Evolutionary conservation across 305 asterid species (phyloP).

Genomic region (Solanum hybrid): DNA sequence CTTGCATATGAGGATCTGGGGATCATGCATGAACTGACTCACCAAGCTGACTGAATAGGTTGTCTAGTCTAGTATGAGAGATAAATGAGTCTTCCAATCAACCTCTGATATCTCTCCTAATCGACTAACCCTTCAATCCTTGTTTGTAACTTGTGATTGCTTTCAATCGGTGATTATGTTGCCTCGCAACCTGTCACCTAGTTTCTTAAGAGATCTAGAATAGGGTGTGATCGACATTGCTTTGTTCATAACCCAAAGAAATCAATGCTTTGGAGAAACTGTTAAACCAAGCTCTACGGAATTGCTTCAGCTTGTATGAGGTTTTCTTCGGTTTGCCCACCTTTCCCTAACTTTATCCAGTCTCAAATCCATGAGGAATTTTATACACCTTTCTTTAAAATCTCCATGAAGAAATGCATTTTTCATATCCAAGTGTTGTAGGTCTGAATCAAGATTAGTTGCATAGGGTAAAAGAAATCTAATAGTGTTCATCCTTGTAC

Average conservation of each 20-base stretch:
- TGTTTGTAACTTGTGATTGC: not conserved
- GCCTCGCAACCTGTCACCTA: not conserved
- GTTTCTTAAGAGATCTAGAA: not conserved
- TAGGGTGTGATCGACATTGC: not conserved
- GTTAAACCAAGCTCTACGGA: too few relatives aligned
- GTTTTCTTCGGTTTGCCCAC: too few relatives aligned
- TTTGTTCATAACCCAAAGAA: not conserved
- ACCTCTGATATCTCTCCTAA: not conserved
- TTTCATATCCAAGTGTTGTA: too few relatives aligned
- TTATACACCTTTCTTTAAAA: too few relatives aligned
- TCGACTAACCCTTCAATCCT: not conserved
- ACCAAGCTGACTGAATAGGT: not conserved
- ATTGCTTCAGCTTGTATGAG: too few relatives aligned
- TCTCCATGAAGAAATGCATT: too few relatives aligned
- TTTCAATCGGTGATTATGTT: not conserved
- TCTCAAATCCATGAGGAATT: too few relatives aligned
- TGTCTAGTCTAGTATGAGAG: not conserved
- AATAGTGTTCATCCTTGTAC: too few relatives aligned
- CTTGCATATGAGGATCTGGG: not conserved
- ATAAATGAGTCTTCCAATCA: not conserved
- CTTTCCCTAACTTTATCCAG: too few relatives aligned
- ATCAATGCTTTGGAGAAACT: too few relatives aligned
- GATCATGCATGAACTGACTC: not conserved
- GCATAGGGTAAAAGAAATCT: too few relatives aligned
- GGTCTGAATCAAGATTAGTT: too few relatives aligned